Evolutionary conservation across 345 rosid species (phyloP), one percentile per base, ranked within the genome.

Genomic region (Litchi chinensis): DNA sequence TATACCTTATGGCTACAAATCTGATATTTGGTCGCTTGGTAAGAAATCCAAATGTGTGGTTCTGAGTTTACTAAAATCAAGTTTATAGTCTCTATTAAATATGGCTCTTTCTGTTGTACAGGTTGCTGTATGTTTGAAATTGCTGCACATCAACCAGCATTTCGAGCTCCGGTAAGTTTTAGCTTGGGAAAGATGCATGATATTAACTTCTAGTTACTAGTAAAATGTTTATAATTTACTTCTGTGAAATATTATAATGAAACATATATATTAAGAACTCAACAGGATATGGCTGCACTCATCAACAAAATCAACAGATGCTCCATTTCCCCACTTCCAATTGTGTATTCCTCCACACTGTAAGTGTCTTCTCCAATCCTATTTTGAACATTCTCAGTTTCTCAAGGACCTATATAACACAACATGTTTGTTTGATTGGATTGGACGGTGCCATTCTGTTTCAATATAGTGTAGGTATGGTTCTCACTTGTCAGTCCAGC

Each of bases 51-150:
- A 9, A 83, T 48, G 37, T 59, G 8, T 68, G 62, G 24, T 60
- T 63, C 43, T 16, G 22, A 68, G 39, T 32, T 57, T 71, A 11
- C 79, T 44, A 43, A 79, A 66, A 39, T 43, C 8, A 16, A 70
- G 24, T 71, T 16, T 1, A 50, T 40, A 40, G 71, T 59, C 70
- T 40, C 62, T 44, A 70, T 59, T 50, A 46, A 70, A 12, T 74
- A 57, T 84, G 62, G 86, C 46, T 82, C 28, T 62, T n/a, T 69
- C 62, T 83, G 77, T 69, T 82, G 64, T 84, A 60, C 87, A 96
- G 99, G 99, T 80, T 96, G 99, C 84, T 96, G 98, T 83, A 88
- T 94, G 90, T 96, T 92, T 82, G 99, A 96, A 87, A 91, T 94
- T 74, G 95, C 95, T 77, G 93, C 98, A 54, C 98, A 96, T 78